A percentile compares a stretch with the other conserved stretches of the same genome.
phyloP scores from a whole-genome alignment of 768 basidiomycete genomes.

The Tulasnella sp. region DNA sequence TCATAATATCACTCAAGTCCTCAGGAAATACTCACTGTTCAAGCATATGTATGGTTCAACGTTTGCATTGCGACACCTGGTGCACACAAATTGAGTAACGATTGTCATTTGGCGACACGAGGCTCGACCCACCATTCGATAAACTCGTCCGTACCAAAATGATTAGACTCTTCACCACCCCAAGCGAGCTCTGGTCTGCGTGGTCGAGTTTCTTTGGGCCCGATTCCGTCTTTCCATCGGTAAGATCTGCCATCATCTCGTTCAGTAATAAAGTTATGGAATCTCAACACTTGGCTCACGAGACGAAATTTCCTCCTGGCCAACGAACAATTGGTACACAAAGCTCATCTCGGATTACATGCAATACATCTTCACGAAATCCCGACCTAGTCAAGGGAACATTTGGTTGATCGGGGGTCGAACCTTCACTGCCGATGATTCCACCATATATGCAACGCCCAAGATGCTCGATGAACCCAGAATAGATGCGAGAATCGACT shows the following conservation, averaged over 20 bases:
- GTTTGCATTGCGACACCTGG: slow-evolving; percentile 32
- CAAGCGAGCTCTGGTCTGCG: slow-evolving; percentile 49
- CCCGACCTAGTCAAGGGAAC: slow-evolving; percentile 32
- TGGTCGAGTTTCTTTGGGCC: slow-evolving; percentile 37
- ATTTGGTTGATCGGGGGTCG: too few species aligned
- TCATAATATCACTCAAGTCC: too few species aligned
- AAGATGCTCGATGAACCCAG: slow-evolving; percentile 51
- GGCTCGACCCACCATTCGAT: slow-evolving; percentile 31
- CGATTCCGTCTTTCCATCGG: slow-evolving; percentile 47
- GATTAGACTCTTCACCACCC: slow-evolving; percentile 46
- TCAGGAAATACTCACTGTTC: slow-evolving; percentile 27
- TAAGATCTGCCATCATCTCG: slow-evolving; percentile 33
- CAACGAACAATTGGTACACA: slow-evolving; percentile 39
- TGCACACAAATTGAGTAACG: background rate
- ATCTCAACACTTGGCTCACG: background rate
- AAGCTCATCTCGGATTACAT: slow-evolving; percentile 33
- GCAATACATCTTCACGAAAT: slow-evolving; percentile 39
- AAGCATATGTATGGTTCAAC: slow-evolving; percentile 48
- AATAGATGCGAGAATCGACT: slow-evolving; percentile 32
- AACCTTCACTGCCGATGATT: slow-evolving; percentile 29
- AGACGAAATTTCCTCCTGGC: slow-evolving; percentile 34
- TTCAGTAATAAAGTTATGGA: slow-evolving; percentile 29
- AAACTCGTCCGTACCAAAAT: slow-evolving; percentile 47
- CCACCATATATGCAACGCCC: slow-evolving; percentile 44
- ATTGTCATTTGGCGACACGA: too few species aligned